Evolutionary conservation across 1,139 yeast species (phyloP), one percentile per base, ranked within the genome.

Genomic region (Geotrichum candidum): DNA sequence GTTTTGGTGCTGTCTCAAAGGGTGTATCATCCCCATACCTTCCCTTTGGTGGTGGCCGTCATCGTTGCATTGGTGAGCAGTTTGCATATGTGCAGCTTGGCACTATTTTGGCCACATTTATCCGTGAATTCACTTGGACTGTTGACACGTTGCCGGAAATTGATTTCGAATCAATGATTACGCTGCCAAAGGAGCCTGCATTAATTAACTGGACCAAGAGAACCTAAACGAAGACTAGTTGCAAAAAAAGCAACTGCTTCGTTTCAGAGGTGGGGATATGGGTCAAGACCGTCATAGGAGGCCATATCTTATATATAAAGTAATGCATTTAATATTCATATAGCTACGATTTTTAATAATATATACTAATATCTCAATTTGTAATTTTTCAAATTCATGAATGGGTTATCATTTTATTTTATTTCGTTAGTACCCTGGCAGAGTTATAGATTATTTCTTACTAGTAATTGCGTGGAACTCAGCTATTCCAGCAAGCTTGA

Each of bases 1-100:
- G 98, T 22, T 94, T 92, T 70, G 98, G 98, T 73, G 89, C 91
- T 65, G 90, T 94, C 67, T 86, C 96, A 59, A 94, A 94, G 78
- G 99, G 98, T 77, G 98, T 94, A 53, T 79, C 89, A 31, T 90
- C 97, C 57, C 97, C 99, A 61, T 94, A 90, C 78, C 84, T 94
- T 74, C 99, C 99, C 61, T 94, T 94, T 72, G 99, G 99, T 69
- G 99, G 98, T 76, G 99, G 99, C 68, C 89, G 99, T 82, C 99
- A 94, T 76, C 88, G 99, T 79, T 94, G 99, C 79, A 91, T 94
- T 72, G 99, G 99, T 72, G 99, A 94, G 78, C 98, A 92, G 74
- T 94, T 94, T 78, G 99, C 99, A 54, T 90, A 87, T 75, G 86
- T 88, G 68, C 99, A 94, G 79, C 83, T 94, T 69, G 96, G 97